Evolutionary conservation across 2,329 filamentous ascomycete species (phyloP).

Genomic region (Fusarium setosum): DNA sequence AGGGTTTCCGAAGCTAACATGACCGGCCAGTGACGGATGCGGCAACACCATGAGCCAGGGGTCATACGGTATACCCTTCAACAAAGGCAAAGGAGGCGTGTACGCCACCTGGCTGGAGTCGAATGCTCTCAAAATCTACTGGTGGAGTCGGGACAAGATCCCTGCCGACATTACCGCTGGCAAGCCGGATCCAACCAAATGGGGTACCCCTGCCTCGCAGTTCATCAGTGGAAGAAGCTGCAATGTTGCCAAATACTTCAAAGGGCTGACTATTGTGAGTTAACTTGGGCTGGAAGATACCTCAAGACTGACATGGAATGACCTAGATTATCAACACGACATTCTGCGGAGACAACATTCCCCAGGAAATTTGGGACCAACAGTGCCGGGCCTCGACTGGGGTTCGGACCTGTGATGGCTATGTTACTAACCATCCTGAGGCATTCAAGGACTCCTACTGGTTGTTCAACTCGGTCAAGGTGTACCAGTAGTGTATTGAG

Average conservation of each 20-base stretch:
- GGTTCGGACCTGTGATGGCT: slow-evolving; percentile 73
- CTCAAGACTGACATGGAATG: background rate
- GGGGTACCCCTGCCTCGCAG: slow-evolving; percentile 72
- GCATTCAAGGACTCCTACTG: slow-evolving; percentile 78
- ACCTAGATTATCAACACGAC: slow-evolving; percentile 72
- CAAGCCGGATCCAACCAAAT: slow-evolving; percentile 69
- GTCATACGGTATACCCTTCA: slow-evolving; percentile 72
- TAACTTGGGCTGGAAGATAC: background rate
- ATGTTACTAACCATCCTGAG: slow-evolving; percentile 72
- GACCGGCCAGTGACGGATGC: slow-evolving; percentile 4
- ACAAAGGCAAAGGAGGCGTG: slow-evolving; percentile 70
- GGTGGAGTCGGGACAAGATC: slow-evolving; percentile 73
- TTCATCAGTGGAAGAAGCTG: slow-evolving; percentile 75
- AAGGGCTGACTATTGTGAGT: slow-evolving; percentile 72
- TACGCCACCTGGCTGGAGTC: slow-evolving; percentile 78
- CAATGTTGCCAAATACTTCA: slow-evolving; percentile 74
- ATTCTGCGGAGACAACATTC: slow-evolving; percentile 74
- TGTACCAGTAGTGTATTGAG: slow-evolving; percentile 53
- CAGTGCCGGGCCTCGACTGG: slow-evolving; percentile 21
- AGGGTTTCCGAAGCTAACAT: background rate
- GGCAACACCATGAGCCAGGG: slow-evolving; percentile 12
- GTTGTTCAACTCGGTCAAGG: slow-evolving; percentile 73
- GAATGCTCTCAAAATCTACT: slow-evolving; percentile 76
- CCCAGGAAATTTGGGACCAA: slow-evolving; percentile 22
- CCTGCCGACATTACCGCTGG: slow-evolving; percentile 69